phyloP scores from a whole-genome alignment of 768 basidiomycete genomes.

The Mycena belliarum region DNA sequence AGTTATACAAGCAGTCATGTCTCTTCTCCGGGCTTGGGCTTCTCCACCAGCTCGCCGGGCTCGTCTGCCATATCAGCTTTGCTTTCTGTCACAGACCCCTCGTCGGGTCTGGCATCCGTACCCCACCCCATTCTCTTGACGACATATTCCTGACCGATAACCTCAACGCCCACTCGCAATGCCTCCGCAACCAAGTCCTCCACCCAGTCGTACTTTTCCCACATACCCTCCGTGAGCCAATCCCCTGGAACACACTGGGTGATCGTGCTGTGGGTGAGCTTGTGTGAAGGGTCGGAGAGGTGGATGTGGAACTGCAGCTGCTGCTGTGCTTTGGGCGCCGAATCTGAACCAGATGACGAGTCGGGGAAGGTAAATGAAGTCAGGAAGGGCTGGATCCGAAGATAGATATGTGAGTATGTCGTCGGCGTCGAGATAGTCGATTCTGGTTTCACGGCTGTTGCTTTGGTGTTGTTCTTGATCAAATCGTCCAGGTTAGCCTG shows the following conservation, averaged over 20 bases:
- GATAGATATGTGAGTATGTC: slow-evolving; percentile 87
- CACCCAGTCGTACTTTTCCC: slow-evolving; percentile 95
- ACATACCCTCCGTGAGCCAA: slow-evolving; percentile 74
- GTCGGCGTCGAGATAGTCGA: slow-evolving; percentile 49
- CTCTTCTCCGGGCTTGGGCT: slow-evolving; percentile 18
- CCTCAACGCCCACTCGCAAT: slow-evolving; percentile 81
- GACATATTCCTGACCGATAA: slow-evolving; percentile 90
- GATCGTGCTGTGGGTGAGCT: slow-evolving; percentile 71
- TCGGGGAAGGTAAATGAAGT: slow-evolving; percentile 51
- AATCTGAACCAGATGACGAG: slow-evolving; percentile 28
- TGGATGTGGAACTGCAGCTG: slow-evolving; percentile 74
- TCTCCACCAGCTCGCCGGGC: slow-evolving; percentile 22
- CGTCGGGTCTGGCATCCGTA: slow-evolving; percentile 32
- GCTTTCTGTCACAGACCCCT: slow-evolving; percentile 12
- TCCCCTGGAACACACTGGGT: slow-evolving; percentile 82
- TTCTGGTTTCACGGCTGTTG: slow-evolving; percentile 34
- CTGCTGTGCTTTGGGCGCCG: slow-evolving; percentile 35
- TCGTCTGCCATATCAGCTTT: slow-evolving; percentile 25
- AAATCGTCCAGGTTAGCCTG: slow-evolving; percentile 81
- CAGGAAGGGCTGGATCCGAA: slow-evolving; percentile 89
- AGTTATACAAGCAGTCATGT: slow-evolving; percentile 39
- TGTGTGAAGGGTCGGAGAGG: slow-evolving; percentile 77
- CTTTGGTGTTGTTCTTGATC: slow-evolving; percentile 58
- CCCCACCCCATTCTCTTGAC: slow-evolving; percentile 86
- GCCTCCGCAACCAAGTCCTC: slow-evolving; percentile 92